These are phyloP conservation scores for Steccherinum ochraceum DNA, from an alignment of 768 basidiomycete genomes.

Conservation along the genomic window DNA sequence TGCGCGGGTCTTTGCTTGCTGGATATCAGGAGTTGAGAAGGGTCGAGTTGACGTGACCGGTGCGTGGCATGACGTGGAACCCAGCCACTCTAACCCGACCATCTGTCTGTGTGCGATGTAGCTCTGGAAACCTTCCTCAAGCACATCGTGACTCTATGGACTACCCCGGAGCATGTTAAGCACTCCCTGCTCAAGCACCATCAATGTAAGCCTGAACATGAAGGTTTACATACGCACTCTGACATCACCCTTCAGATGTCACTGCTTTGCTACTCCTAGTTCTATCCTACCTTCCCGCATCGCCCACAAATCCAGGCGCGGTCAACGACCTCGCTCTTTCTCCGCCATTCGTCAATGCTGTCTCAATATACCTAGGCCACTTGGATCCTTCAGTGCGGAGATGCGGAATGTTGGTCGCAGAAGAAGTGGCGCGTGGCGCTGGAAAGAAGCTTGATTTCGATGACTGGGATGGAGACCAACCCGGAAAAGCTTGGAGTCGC, in stretches of 20 bases:
- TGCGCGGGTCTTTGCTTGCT: slow-evolving; percentile 62
- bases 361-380: slow-evolving; percentile 75
- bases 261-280: slow-evolving; percentile 65
- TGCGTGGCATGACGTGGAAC: too few relatives aligned
- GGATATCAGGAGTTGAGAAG: slow-evolving; percentile 47
- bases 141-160: slow-evolving; percentile 60
- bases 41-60: slow-evolving; percentile 26
- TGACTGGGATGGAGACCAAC: slow-evolving; percentile 75
- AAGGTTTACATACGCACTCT: neutral
- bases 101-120: too few relatives aligned
- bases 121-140: slow-evolving; percentile 44
- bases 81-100: too few relatives aligned
- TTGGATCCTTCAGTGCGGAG: slow-evolving; percentile 69
- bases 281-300: slow-evolving; percentile 50
- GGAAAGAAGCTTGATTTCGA: slow-evolving; percentile 73
- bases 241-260: slow-evolving; percentile 47
- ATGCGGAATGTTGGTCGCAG: slow-evolving; percentile 91
- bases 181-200: slow-evolving; percentile 73
- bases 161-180: slow-evolving; percentile 69
- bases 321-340: slow-evolving; percentile 44
- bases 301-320: slow-evolving; percentile 19
- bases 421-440: slow-evolving; percentile 58
- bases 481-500: slow-evolving; percentile 60
- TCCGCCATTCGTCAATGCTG: slow-evolving; percentile 56
- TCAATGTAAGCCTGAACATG: slow-evolving; percentile 49